These are phyloP conservation scores for Cryptococcus wingfieldii DNA, from an alignment of 1,284 basidiomycete species.

Conservation along the genomic window DNA sequence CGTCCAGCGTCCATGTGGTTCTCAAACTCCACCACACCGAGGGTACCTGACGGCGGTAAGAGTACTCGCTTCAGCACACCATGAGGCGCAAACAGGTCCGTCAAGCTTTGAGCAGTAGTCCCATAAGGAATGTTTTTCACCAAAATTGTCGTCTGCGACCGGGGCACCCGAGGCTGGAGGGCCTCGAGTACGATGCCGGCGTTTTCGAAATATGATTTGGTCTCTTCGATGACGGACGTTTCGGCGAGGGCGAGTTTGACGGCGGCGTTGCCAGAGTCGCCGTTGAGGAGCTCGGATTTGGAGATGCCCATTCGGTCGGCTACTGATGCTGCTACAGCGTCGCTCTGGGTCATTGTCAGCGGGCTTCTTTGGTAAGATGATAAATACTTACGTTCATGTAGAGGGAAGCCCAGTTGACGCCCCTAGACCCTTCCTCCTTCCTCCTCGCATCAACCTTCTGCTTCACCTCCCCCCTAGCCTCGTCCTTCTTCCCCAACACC, in stretches of 20 bases:
- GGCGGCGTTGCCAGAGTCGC: constrained; percentile 56
- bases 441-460: constrained; percentile 59
- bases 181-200: constrained; percentile 54
- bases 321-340: constrained; percentile 78
- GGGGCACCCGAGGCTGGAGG: constrained; percentile 52
- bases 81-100: constrained; percentile 71
- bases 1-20: constrained; percentile 64
- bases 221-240: constrained; percentile 92
- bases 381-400: constrained; percentile 89
- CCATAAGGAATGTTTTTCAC: constrained; percentile 98
- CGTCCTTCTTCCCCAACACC: constrained; percentile 48
- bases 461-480: constrained; percentile 64
- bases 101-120: constrained; percentile 68
- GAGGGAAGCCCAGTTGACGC: constrained; percentile 93
- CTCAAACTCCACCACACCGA: constrained; percentile 86
- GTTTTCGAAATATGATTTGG: constrained; percentile 77
- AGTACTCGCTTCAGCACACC: constrained; percentile 73
- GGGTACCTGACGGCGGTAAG: constrained; percentile 87
- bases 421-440: constrained; percentile 69
- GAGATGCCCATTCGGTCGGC: constrained; percentile 74
- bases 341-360: constrained; percentile 57
- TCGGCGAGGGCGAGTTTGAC: constrained; percentile 95
- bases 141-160: constrained; percentile 77
- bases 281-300: constrained; percentile 80
- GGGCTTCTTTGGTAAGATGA: neutral